Conservation (phyloP, 371 early-diverging fungal species). For the Actinomucor elegans region DNA sequence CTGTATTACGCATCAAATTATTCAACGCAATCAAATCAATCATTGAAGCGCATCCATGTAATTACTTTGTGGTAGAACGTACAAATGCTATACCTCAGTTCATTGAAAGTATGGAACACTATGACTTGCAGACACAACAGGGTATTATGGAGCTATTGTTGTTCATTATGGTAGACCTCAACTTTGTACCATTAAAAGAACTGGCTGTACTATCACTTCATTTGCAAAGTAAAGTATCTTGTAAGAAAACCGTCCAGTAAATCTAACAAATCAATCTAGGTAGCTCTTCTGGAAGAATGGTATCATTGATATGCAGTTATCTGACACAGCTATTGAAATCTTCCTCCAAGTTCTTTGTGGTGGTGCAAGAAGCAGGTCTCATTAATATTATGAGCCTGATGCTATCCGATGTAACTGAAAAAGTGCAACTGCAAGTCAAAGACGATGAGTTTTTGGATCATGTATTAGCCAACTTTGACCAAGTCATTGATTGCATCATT, state of each 20-base stretch:
- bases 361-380: conserved; percentile 67
- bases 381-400: conserved; percentile 61
- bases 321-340: conserved; percentile 44
- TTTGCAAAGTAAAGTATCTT: conserved; percentile 58
- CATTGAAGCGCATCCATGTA: conserved; percentile 47
- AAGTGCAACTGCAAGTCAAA: conserved; percentile 2
- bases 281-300: conserved; percentile 53
- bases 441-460: conserved; percentile 42
- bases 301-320: conserved; percentile 52
- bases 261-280: no score
- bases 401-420: conserved; percentile 53
- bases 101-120: conserved; percentile 58
- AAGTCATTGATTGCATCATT: conserved; percentile 52
- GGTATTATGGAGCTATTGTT: conserved; percentile 56
- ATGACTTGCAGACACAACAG: conserved; percentile 48
- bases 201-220: conserved; percentile 62
- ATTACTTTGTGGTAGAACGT: conserved; percentile 57
- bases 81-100: conserved; percentile 52
- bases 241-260: no score
- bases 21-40: conserved; percentile 42
- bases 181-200: conserved; percentile 71
- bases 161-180: conserved; percentile 61
- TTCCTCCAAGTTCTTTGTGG: conserved; percentile 53
- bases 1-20: conserved; percentile 23
- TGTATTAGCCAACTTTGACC: conserved; percentile 51